A percentile compares a stretch with the other conserved stretches of the same genome.
phyloP scores from a whole-genome alignment of 257 asterid species.

The Solanum pennellii region DNA sequence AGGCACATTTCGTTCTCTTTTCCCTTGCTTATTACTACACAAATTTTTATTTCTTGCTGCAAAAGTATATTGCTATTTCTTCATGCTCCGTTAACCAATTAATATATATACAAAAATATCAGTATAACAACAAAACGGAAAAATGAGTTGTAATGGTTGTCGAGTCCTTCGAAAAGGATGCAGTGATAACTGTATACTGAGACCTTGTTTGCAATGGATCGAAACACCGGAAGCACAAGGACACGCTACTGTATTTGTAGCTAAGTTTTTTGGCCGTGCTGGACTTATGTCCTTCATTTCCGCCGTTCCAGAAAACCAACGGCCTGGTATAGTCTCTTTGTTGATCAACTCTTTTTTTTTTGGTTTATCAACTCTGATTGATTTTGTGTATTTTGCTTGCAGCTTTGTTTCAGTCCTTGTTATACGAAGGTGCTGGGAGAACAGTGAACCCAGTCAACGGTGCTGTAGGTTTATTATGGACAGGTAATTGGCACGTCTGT shows the following conservation, averaged over 20 bases:
- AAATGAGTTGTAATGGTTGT: conserved; percentile 73
- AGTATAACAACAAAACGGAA: not conserved
- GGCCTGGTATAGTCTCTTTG: conserved; percentile 31
- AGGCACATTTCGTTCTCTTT: conserved; percentile 12
- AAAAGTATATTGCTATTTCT: not conserved
- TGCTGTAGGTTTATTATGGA: conserved; percentile 50
- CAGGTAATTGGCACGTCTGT: conserved; percentile 63
- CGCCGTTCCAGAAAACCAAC: conserved; percentile 42
- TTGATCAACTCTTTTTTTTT: not conserved
- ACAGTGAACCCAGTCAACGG: conserved; percentile 77
- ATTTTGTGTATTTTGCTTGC: conserved; percentile 3
- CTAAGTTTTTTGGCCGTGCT: conserved; percentile 74
- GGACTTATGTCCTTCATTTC: conserved; percentile 64
- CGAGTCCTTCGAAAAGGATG: conserved; percentile 72
- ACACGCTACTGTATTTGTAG: conserved; percentile 67
- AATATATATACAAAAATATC: not conserved
- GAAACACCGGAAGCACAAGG: conserved; percentile 49
- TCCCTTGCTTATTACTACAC: not conserved
- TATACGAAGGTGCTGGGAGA: conserved; percentile 72
- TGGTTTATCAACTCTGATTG: not conserved
- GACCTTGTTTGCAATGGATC: conserved; percentile 58
- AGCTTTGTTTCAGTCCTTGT: conserved; percentile 57
- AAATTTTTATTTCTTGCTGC: conserved; percentile 11
- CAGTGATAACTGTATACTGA: conserved; percentile 49
- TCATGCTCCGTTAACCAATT: conserved; percentile 2